Base-by-base conservation (phyloP, 345 rosid genomes). In the Citrus inodora region DNA sequence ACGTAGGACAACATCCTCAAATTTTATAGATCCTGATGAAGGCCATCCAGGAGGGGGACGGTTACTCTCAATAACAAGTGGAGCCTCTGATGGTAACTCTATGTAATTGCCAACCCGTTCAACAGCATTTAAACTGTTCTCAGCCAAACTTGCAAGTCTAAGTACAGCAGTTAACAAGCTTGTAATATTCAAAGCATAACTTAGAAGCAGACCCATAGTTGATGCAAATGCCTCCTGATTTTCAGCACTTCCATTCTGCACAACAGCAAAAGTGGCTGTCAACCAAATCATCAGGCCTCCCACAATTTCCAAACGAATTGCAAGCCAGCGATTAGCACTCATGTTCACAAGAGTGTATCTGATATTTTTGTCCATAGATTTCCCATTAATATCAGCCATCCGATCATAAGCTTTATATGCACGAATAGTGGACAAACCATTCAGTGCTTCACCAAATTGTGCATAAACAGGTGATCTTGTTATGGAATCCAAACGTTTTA, bases 1-100 rank as follows among this genome's bases (percentile, higher is more conserved):
- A 24, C 99, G 97, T 40, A 96, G 89, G 86, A 96, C 91, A 82
- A 92, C 98, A 76, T 92, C 93, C 82, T 92, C 97, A 70, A 96
- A 96, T 84, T 85, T 91, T 48, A 96, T 91, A 38, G 97, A 87
- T 74, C 99, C 99, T 40, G 99, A 92, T 62, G 99, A 96, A 63
- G 99, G 99, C 99, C 99, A 96, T 65, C 89, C 98, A 2, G 98
- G 98, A 85, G 99, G 98, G 28, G 99, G 99, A 9, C 98, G 95
- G 83, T 90, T 92, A 80, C 80, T 88, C 85, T 96, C 95, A 74
- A 94, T 83, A 71, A 94, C 42, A 56, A 84, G 85, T 40, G 98
- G 97, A 79, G 98, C 98, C 84, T 96, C 99, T 35, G 97, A 89
- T 76, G 97, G 95, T 85, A 87, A 82, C 75, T 96, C 99, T 61